A percentile compares a stretch with the other conserved stretches of the same genome.
These are phyloP conservation scores for Sextonia rubra DNA, from an alignment of 164 flowering plant genomes.

Conservation along the genomic window DNA sequence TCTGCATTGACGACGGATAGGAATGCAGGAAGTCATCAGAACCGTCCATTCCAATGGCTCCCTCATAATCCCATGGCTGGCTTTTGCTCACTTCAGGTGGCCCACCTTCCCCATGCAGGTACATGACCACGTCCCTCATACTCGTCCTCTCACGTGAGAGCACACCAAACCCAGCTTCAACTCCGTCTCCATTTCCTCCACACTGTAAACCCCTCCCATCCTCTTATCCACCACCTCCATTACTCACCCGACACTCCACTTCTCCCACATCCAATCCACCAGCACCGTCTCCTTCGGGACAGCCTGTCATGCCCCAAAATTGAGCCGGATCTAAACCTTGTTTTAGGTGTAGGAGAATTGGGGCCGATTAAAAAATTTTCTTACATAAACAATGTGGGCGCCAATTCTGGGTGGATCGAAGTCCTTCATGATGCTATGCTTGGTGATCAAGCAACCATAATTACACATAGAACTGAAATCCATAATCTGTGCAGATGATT, in stretches of 20 bases:
- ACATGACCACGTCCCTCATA: slow-evolving; percentile 51
- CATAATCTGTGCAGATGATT: too few relatives aligned
- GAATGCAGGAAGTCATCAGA: slow-evolving; percentile 30
- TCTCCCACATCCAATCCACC: slow-evolving; percentile 63
- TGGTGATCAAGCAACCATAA: too few relatives aligned
- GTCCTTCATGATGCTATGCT: too few relatives aligned
- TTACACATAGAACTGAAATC: too few relatives aligned
- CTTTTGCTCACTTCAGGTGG: slow-evolving; percentile 23
- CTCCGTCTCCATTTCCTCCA: slow-evolving; percentile 30
- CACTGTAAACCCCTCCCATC: slow-evolving; percentile 25
- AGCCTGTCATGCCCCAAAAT: too few relatives aligned
- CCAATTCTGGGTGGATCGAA: too few relatives aligned
- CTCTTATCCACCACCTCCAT: slow-evolving; percentile 39
- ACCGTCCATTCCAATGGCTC: slow-evolving; percentile 1
- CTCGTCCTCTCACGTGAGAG: slow-evolving; percentile 37
- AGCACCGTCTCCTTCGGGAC: too few relatives aligned
- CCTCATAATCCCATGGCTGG: background rate
- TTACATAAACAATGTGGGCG: too few relatives aligned
- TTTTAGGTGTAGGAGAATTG: too few relatives aligned
- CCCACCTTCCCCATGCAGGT: slow-evolving; percentile 36
- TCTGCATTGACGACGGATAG: slow-evolving; percentile 23
- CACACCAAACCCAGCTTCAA: slow-evolving; percentile 50
- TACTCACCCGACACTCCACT: slow-evolving; percentile 25
- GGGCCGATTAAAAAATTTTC: too few relatives aligned
- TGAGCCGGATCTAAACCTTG: too few relatives aligned